Conservation (phyloP, 331 rosid species). For the Prunus yedoensis region DNA sequence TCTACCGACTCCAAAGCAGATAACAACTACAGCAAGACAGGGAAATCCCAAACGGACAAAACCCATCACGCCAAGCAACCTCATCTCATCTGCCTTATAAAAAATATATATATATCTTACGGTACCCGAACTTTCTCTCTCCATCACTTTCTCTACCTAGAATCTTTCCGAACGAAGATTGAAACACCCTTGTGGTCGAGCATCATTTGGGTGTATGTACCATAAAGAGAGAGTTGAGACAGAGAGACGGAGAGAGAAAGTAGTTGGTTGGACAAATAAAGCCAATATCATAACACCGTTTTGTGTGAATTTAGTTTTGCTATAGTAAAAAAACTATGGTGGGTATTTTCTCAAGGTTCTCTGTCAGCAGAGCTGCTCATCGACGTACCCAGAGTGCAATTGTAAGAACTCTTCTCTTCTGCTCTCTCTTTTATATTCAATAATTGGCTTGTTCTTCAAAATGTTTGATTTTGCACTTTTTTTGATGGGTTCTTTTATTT, state of each 20-base stretch:
- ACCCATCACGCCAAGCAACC: slow-evolving; percentile 44
- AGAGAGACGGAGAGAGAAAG: not conserved
- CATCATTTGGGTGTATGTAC: not conserved
- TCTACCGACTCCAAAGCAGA: slow-evolving; percentile 37
- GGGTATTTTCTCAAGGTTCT: slow-evolving; percentile 90
- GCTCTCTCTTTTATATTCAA: not conserved
- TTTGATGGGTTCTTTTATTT: not conserved
- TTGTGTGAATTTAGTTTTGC: slow-evolving; percentile 22
- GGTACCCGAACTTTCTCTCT: not conserved
- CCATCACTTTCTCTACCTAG: slow-evolving; percentile 8
- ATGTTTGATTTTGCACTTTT: not conserved
- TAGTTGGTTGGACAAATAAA: slow-evolving; percentile 9
- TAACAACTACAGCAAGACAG: slow-evolving; percentile 11
- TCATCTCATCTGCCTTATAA: slow-evolving; percentile 10
- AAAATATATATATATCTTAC: no score
- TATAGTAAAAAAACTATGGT: slow-evolving; percentile 49
- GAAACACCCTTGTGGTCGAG: slow-evolving; percentile 13
- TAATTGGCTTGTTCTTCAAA: no score
- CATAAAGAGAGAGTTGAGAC: not conserved
- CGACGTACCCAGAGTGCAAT: slow-evolving; percentile 90
- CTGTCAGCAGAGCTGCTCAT: slow-evolving; percentile 66
- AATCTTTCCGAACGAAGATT: not conserved
- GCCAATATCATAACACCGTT: slow-evolving; percentile 18
- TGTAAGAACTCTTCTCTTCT: slow-evolving; percentile 41
- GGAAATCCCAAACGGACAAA: slow-evolving; percentile 22